phyloP scores from a whole-genome alignment of 1,284 basidiomycete species.

The Melampsora larici-populina region DNA sequence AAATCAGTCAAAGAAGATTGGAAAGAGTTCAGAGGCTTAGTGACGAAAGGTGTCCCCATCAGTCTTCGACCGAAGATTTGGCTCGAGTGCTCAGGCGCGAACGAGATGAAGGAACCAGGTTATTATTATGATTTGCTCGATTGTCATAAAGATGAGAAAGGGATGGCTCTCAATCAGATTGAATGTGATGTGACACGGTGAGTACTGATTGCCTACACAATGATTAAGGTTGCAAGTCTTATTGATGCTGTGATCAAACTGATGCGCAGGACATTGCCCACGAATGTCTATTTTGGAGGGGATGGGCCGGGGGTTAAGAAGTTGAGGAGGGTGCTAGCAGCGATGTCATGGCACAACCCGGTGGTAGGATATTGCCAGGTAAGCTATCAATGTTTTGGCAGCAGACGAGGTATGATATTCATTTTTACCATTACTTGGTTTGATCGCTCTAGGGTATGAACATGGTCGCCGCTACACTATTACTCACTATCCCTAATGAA shows the following conservation, averaged over 20 bases:
- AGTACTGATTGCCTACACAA: neutral
- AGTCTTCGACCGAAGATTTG: constrained; percentile 73
- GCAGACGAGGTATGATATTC: neutral
- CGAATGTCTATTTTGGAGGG: constrained; percentile 94
- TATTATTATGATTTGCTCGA: constrained; percentile 78
- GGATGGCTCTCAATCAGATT: constrained; percentile 67
- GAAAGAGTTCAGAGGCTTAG: constrained; percentile 71
- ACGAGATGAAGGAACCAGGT: constrained; percentile 88
- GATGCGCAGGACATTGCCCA: constrained; percentile 72
- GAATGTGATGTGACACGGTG: constrained; percentile 74
- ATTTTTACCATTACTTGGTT: neutral
- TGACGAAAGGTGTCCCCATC: constrained; percentile 80
- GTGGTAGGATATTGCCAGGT: constrained; percentile 55
- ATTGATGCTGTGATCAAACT: too few species aligned
- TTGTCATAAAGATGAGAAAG: constrained; percentile 59
- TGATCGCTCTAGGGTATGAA: constrained; percentile 31
- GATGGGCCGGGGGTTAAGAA: constrained; percentile 91
- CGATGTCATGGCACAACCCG: constrained; percentile 72
- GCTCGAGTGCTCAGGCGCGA: constrained; percentile 85
- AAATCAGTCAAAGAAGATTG: constrained; percentile 65
- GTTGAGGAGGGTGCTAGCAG: constrained; percentile 77
- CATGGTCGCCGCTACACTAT: constrained; percentile 76
- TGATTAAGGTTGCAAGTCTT: neutral
- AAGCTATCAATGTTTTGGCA: neutral
- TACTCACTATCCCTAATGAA: constrained; percentile 78